phyloP scores from a whole-genome alignment of 2,329 filamentous ascomycete species.

The Trichophyton mentagrophytes region DNA sequence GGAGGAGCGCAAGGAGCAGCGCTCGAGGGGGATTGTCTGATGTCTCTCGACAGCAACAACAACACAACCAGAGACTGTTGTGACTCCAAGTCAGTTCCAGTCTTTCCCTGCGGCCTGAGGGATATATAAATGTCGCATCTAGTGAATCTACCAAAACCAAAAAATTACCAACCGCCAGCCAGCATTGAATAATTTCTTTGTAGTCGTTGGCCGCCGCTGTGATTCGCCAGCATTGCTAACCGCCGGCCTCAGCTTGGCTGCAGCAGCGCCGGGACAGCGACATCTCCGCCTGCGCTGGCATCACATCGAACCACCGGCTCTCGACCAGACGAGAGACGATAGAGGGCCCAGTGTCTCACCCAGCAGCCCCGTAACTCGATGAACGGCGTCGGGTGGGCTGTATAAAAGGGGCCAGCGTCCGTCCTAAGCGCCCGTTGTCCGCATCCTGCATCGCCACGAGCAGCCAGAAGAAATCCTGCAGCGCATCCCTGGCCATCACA shows the following conservation, averaged over 20 bases:
- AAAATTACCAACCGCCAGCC: no score
- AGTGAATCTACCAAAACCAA: no score
- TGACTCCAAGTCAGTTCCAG: no score
- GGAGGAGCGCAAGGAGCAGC: conserved; percentile 88
- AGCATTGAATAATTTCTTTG: no score
- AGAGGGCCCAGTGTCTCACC: no score
- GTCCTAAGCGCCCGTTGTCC: not conserved
- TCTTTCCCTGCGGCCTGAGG: not conserved
- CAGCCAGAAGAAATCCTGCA: not conserved
- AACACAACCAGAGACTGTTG: no score
- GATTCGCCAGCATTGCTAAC: not conserved
- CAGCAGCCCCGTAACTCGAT: no score
- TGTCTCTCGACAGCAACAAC: not conserved
- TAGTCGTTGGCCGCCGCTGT: not conserved
- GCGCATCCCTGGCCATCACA: not conserved
- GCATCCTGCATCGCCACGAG: not conserved
- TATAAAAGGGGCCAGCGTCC: no score
- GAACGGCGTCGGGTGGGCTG: no score
- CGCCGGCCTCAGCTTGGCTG: not conserved
- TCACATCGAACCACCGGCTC: no score
- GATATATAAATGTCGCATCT: not conserved
- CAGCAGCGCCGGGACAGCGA: not conserved
- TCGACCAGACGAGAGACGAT: no score
- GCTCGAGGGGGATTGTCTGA: conserved; percentile 77
- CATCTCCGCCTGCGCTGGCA: no score